Base-by-base conservation (phyloP, 192 early-diverging fungal species). In the Backusella psychrophila region DNA sequence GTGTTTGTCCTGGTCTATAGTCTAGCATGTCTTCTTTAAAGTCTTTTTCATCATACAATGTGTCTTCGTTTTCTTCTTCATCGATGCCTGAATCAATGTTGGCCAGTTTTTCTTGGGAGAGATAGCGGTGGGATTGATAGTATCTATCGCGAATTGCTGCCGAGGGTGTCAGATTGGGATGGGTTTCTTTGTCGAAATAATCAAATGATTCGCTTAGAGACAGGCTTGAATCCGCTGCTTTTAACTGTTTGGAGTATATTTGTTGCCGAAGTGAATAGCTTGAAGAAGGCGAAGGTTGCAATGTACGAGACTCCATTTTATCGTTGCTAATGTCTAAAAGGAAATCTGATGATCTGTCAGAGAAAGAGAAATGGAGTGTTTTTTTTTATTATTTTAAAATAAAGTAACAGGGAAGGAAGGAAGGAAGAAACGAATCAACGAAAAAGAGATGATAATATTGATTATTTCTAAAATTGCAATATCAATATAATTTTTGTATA, bases 131-230 rank as follows among this genome's bases (percentile, higher is more conserved):
- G 4, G 69, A 73, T n/a, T 73, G 79, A 59, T 80, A 80, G 34
- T 80, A 80, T 35, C 72, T 71, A 29, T 80, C 70, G 8, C 79
- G 70, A 49, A 80, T 80, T 9, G 79, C 59, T 34, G 79, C 79
- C 21, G 79, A 80, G 3, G 79, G 74, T 39, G 79, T 63, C 56
- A 63, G 14, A 29, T 23, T 63, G 12, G 56, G 56, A 26, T 63
- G 56, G 9, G 21, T 63, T 29, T 63, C 56, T 23, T 29, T 68
- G 6, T 68, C 56, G 29, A 63, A 63, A 63, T 63, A 63, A 11
- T 63, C 56, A 63, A 63, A 63, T 2, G 56, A 63, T 14, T 63
- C 56, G 26, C 56, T 63, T 2, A 63, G 56, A 63, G 56, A 63
- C 8, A 63, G 23, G 29, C 56, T 63, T 12, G 56, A 63, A 5